A percentile compares a stretch with the other conserved stretches of the same genome.
These are phyloP conservation scores for Borealophlyctis nickersoniae DNA, from an alignment of 192 early-diverging fungal genomes.

Conservation along the genomic window DNA sequence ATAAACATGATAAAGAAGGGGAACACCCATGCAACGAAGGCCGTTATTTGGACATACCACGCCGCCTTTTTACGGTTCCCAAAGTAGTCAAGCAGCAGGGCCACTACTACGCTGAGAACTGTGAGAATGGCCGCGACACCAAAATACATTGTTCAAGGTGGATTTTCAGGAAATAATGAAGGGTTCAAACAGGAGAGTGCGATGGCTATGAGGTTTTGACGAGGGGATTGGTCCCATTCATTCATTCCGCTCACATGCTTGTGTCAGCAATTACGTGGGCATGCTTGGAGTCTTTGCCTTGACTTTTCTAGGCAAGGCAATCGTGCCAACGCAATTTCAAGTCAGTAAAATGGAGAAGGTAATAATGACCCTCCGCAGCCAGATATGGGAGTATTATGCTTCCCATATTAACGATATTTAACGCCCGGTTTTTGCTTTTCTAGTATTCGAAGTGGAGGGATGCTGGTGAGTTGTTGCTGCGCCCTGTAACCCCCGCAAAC, in stretches of 20 bases:
- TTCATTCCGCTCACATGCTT: too few species aligned
- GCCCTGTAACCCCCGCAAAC: too few species aligned
- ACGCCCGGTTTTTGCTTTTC: constrained; percentile 76
- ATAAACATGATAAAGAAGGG: constrained; percentile 90
- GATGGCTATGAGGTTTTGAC: too few species aligned
- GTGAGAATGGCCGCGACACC: constrained; percentile 27
- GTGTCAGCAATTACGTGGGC: too few species aligned
- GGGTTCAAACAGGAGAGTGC: too few species aligned
- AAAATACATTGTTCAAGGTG: background rate
- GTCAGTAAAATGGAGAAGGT: constrained; percentile 1
- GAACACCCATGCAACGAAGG: constrained; percentile 80
- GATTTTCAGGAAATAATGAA: too few species aligned
- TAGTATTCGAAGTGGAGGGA: constrained; percentile 89
- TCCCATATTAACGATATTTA: background rate
- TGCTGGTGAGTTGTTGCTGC: too few species aligned
- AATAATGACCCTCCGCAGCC: background rate
- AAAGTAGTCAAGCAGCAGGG: constrained; percentile 69
- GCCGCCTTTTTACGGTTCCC: constrained; percentile 68
- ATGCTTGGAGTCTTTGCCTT: too few species aligned
- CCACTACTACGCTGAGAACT: constrained; percentile 54
- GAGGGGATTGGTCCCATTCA: too few species aligned
- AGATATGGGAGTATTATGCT: too few species aligned
- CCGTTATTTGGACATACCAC: constrained; percentile 80
- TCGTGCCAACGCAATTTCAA: too few species aligned
- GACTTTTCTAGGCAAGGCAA: too few species aligned